Base-by-base conservation (phyloP, 768 basidiomycete species). In the Boletus sensibilis region DNA sequence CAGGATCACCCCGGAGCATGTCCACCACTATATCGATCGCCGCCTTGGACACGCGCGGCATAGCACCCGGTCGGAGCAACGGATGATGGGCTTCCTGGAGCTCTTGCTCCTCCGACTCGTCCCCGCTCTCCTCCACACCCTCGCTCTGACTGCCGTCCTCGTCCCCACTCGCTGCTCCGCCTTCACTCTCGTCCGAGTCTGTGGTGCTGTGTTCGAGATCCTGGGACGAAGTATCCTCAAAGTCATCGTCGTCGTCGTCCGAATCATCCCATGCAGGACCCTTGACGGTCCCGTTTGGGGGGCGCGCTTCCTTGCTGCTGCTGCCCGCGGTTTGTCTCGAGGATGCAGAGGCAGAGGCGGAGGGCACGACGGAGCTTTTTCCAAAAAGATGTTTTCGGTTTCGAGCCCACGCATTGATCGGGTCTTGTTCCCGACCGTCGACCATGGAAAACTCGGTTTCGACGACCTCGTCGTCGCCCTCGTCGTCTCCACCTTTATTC, bases 361-460 rank as follows among this genome's bases (percentile, higher is more conserved):
- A n/a, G n/a, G n/a, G 8, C 20, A 13, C 48, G 0, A 47, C 41
- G 0, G 16, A 5, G n/a, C 13, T 33, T 47, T 64, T 72, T 10
- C 87, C 87, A 70, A 91, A 87, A 20, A 80, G 56, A 60, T 80
- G 76, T 23, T 80, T 78, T 51, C 83, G 78, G 49, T 74, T 72
- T 43, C 82, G 73, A n/a, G 84, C 79, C 90, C 90, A 92, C 31
- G 78, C 76, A 35, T 76, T 73, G 47, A 92, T 84, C 23, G 81
- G 79, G 37, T 84, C 82, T 62, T 84, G 80, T 66, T 91, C 88
- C 60, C 76, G 77, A 27, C 81, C 82, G 58, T 92, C 90, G 5
- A 92, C 78, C 80, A 90, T 84, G 31, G 79, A 78, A 64, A 92
- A 88, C 64, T 84, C 82, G 1, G 83, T 83, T 67, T 89, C 87